Conservation (phyloP, 2,329 filamentous ascomycete genomes). For the Dactylellina leptospora region DNA sequence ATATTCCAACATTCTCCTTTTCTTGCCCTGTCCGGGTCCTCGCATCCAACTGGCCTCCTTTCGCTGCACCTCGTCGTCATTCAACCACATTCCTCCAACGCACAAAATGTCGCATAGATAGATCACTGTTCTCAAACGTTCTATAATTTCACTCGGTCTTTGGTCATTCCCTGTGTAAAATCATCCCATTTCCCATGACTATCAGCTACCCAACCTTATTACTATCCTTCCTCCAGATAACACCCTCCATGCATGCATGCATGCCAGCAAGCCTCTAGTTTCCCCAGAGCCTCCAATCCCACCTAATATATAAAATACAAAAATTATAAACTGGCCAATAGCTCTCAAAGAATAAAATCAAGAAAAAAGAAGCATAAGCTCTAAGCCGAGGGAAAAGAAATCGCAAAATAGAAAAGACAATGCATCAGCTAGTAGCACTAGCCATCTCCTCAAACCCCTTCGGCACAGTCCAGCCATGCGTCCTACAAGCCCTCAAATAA, state of each 20-base stretch:
- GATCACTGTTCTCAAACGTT: constrained; percentile 20
- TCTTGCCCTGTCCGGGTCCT: no score
- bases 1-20: no score
- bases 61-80: not conserved
- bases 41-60: not conserved
- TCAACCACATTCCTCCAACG: constrained; percentile 11
- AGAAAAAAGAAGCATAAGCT: no score
- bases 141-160: constrained; percentile 15
- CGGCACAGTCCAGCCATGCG: constrained; percentile 79
- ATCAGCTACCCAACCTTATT: constrained; percentile 40
- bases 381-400: not conserved
- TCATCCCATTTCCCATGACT: constrained; percentile 32
- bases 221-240: constrained; percentile 29
- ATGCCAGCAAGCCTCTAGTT: no score
- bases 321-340: no score
- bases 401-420: not conserved
- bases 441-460: constrained; percentile 64
- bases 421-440: constrained; percentile 53
- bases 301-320: no score
- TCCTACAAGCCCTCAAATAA: constrained; percentile 72
- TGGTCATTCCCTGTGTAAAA: constrained; percentile 35
- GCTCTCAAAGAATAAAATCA: no score
- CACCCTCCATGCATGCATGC: no score
- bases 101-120: constrained; percentile 35
- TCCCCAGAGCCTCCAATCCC: no score